These are phyloP conservation scores for Ramalina peruviana DNA, from an alignment of 495 filamentous ascomycete genomes.

Conservation along the genomic window DNA sequence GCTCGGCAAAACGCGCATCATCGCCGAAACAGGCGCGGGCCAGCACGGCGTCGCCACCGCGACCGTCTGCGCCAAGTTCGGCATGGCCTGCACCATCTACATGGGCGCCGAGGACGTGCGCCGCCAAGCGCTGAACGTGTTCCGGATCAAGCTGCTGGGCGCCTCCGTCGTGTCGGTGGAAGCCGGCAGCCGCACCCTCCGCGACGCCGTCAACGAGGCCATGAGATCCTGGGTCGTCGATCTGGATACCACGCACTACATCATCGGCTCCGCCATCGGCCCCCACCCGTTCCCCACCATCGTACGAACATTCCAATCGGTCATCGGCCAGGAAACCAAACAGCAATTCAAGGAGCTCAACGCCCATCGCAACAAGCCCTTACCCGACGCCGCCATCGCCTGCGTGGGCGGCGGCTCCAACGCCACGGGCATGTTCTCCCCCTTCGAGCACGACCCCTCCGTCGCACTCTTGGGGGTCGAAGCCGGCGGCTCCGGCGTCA, in stretches of 20 bases:
- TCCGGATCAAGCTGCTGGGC: slow-evolving; percentile 90
- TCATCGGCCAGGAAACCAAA: slow-evolving; percentile 89
- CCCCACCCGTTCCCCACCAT: slow-evolving; percentile 95
- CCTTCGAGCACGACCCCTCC: slow-evolving; percentile 69
- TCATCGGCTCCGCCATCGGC: slow-evolving; percentile 88
- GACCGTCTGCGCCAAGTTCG: slow-evolving; percentile 92
- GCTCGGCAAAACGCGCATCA: slow-evolving; percentile 84
- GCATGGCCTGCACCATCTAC: slow-evolving; percentile 88
- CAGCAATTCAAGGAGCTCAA: slow-evolving; percentile 66
- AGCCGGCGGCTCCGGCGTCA: slow-evolving; percentile 89
- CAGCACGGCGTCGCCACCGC: slow-evolving; percentile 94
- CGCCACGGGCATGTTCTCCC: slow-evolving; percentile 91
- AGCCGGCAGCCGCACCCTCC: slow-evolving; percentile 68
- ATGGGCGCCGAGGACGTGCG: slow-evolving; percentile 95
- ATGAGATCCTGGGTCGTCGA: slow-evolving; percentile 77
- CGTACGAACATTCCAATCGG: slow-evolving; percentile 85
- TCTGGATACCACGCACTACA: slow-evolving; percentile 85
- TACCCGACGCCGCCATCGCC: slow-evolving; percentile 90
- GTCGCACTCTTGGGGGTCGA: slow-evolving; percentile 90
- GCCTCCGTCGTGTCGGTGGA: slow-evolving; percentile 79
- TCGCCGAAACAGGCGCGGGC: slow-evolving; percentile 91
- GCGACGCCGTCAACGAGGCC: slow-evolving; percentile 94
- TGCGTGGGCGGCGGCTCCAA: slow-evolving; percentile 92
- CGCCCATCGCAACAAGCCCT: slow-evolving; percentile 39
- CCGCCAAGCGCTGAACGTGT: slow-evolving; percentile 87